These are phyloP conservation scores for Kondoa subrosea DNA, from an alignment of 768 basidiomycete genomes.

Conservation along the genomic window DNA sequence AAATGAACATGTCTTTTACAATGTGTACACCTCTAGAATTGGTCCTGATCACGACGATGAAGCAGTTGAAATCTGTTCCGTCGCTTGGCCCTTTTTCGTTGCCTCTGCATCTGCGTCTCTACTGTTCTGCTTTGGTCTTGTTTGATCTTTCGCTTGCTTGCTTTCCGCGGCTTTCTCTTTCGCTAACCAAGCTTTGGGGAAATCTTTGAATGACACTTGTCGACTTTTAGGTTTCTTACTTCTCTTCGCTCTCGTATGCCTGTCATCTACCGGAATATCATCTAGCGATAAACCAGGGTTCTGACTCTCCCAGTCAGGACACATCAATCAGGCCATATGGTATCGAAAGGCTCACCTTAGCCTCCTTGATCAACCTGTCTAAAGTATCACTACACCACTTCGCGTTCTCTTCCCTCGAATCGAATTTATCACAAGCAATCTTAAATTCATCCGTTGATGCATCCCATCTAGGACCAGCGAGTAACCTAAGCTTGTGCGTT, in stretches of 20 bases:
- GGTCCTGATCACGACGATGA: too few species aligned
- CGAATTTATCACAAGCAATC: slow-evolving; percentile 77
- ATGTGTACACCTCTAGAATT: too few species aligned
- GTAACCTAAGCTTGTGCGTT: slow-evolving; percentile 65
- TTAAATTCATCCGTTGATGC: slow-evolving; percentile 42
- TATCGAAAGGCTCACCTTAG: slow-evolving; percentile 50
- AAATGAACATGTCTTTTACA: too few species aligned
- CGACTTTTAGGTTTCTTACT: slow-evolving; percentile 45
- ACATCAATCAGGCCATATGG: neutral
- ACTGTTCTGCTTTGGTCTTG: neutral
- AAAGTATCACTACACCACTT: slow-evolving; percentile 85
- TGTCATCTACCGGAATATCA: slow-evolving; percentile 60
- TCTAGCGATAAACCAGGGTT: slow-evolving; percentile 37
- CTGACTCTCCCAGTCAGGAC: neutral
- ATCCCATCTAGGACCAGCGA: slow-evolving; percentile 79
- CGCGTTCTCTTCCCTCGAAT: slow-evolving; percentile 64
- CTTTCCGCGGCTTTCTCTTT: neutral
- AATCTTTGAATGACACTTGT: slow-evolving; percentile 56
- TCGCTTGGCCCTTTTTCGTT: neutral
- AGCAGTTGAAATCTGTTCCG: neutral
- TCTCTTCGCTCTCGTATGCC: slow-evolving; percentile 41
- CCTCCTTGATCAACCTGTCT: slow-evolving; percentile 57
- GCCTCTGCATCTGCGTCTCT: neutral
- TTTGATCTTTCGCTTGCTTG: neutral
- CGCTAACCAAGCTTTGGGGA: slow-evolving; percentile 64